Evolutionary conservation across 192 early-diverging fungal genomes (phyloP), one percentile per base, ranked within the genome.

Genomic region (Dissophora ornata): DNA sequence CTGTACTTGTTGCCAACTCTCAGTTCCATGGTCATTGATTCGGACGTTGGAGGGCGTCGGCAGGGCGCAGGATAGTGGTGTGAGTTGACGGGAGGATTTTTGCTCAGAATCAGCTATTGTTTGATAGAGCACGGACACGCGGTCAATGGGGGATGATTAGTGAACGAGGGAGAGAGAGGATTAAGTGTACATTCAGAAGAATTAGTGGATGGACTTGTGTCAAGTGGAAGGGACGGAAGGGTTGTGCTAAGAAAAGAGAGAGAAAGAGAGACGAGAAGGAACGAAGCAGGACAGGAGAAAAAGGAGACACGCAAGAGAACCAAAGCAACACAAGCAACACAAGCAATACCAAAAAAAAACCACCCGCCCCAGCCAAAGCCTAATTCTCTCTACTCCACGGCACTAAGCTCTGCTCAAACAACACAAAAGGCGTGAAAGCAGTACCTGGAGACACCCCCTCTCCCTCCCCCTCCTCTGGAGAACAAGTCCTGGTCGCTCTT

Each of bases 1-100:
- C 92, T 87, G 85, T 91, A 99, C 83, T 95, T 95, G 84, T 94
- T 94, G 79, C 92, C 96, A 54, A 99, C 93, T 80, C 95, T 81
- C 69, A 94, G 83, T 82, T 94, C 91, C 88, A 93, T 83, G 44
- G 81, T 58, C 56, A 71, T 80, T 66, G 77, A 46, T 28, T 51
- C 48, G 29, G 19, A 34, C 48, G 57, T 33, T 34, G 50, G 36
- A 9, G 36, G 13, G 46, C 46, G 46, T 47, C 13, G n/a, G 46
- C 46, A 55, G 53, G 53, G 30, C 22, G 29, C 38, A 21, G 54
- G 34, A 36, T 38, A n/a, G 19, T 28, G 13, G 45, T 24, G 15
- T 45, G 46, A 21, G 61, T 34, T 3, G 8, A 13, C 3, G 42
- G 21, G 45, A 51, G 33, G 34, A 55, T 22, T 41, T 18, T 41